These are phyloP conservation scores for Selaginella tamariscina DNA, from an alignment of 75 land plant genomes.

Conservation along the genomic window DNA sequence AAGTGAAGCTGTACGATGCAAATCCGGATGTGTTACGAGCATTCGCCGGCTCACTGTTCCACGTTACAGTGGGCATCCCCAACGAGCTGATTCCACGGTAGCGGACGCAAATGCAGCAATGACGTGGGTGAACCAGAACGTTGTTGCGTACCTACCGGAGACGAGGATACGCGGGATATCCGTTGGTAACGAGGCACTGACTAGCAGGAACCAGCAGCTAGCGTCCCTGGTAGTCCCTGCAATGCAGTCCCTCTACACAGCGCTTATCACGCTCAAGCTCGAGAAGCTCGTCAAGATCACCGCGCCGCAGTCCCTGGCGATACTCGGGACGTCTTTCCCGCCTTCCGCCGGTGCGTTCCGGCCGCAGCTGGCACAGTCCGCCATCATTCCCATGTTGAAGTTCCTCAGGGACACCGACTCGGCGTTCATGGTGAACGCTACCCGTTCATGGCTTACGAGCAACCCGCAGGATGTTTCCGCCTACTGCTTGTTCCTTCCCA, in stretches of 20 bases:
- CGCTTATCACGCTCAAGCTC: conserved; percentile 34
- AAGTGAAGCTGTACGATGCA: conserved; percentile 53
- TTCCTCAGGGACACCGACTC: not conserved
- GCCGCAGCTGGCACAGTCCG: not conserved
- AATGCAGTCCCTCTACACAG: conserved; percentile 48
- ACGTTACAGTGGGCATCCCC: conserved; percentile 38
- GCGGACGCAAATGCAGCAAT: conserved; percentile 19
- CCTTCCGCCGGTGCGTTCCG: conserved; percentile 56
- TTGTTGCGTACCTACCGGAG: conserved; percentile 16
- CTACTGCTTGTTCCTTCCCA: conserved; percentile 4
- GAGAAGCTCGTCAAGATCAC: conserved; percentile 34
- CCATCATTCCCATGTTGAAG: not conserved
- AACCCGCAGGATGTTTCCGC: not conserved
- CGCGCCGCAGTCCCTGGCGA: conserved; percentile 58
- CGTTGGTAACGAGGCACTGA: not conserved
- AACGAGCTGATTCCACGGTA: conserved; percentile 50
- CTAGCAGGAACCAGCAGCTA: not conserved
- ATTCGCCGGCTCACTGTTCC: conserved; percentile 43
- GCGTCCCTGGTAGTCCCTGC: conserved; percentile 26
- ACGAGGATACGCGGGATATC: not conserved
- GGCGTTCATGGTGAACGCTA: not conserved
- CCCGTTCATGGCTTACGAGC: not conserved
- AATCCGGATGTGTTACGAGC: conserved; percentile 49
- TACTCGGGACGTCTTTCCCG: conserved; percentile 50
- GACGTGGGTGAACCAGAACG: conserved; percentile 34